Conservation (phyloP, 129 eudicot species). For the Centrapalus pauciflorus region DNA sequence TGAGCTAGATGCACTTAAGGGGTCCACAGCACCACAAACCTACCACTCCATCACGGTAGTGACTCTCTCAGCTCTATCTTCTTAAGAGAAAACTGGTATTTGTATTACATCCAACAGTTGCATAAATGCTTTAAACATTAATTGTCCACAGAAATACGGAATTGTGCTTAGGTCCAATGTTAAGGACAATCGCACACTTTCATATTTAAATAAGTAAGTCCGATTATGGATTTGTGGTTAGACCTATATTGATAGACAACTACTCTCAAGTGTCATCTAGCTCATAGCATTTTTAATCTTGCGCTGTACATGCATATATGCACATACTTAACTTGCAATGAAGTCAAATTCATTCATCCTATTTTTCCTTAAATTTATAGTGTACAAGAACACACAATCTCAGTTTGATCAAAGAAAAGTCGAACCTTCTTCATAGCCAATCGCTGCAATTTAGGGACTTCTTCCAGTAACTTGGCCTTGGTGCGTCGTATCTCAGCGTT, state of each 20-base stretch:
- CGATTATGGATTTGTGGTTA: neutral
- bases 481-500: constrained; percentile 92
- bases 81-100: neutral
- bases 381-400: neutral
- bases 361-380: neutral
- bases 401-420: neutral
- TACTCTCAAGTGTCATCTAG: neutral
- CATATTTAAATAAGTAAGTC: neutral
- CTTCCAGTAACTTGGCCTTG: constrained; percentile 83
- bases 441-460: constrained; percentile 89
- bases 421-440: constrained; percentile 84
- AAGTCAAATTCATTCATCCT: neutral
- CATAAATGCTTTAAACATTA: neutral
- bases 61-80: neutral
- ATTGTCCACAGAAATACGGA: neutral
- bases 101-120: neutral
- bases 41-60: neutral
- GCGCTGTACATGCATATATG: neutral
- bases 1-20: neutral
- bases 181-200: constrained; percentile 1
- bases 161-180: neutral
- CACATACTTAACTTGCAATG: constrained; percentile 1
- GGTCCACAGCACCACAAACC: neutral
- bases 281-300: neutral
- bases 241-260: neutral